Evolutionary conservation across 2,329 filamentous ascomycete genomes (phyloP), one percentile per base, ranked within the genome.

Genomic region (Phyllosticta capitalensis): DNA sequence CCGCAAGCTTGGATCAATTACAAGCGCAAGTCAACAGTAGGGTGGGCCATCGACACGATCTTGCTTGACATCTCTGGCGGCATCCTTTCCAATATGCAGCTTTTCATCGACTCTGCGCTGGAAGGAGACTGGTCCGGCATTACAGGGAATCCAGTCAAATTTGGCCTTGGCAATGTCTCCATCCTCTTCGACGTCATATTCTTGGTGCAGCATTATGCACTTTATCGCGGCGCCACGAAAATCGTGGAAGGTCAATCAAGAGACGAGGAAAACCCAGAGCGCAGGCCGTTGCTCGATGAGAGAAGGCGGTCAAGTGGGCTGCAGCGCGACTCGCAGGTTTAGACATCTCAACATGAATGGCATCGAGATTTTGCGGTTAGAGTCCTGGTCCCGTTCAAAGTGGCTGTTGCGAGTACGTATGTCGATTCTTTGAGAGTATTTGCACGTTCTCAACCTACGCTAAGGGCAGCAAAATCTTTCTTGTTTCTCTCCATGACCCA

Each of bases 91-190:
- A 80, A 96, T 56, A 75, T 82, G 2, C 94, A 99, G 74, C 81
- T 95, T 63, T 76, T 86, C 21, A 85, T 97, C 62, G 94, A 97
- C 75, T 91, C 90, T 61, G 90, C 87, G 61, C 75, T 95, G 45
- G 86, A 94, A 72, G 81, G 81, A 59, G 90, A 96, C 75, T 96
- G 92, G 92, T 88, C 86, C 54, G 94, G 92, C 21, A 80, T 97
- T 61, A 91, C 87, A 0, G 92, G 92, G 1, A 97, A 97, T 71
- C 90, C 91, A 0, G 87, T 94, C 66, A 99, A 97, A 76, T 84
- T 97, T 61, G 84, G 86, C 2, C 79, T 97, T 50, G 88, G 89
- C 14, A 92, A 95, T 68, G 83, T 96, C 52, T 90, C 86, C 61
- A 87, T 97, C 66, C 71, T 89, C 2, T 97, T 96, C 71, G 92